Conservation (phyloP, 148 eudicot genomes). For the Silene conica region DNA sequence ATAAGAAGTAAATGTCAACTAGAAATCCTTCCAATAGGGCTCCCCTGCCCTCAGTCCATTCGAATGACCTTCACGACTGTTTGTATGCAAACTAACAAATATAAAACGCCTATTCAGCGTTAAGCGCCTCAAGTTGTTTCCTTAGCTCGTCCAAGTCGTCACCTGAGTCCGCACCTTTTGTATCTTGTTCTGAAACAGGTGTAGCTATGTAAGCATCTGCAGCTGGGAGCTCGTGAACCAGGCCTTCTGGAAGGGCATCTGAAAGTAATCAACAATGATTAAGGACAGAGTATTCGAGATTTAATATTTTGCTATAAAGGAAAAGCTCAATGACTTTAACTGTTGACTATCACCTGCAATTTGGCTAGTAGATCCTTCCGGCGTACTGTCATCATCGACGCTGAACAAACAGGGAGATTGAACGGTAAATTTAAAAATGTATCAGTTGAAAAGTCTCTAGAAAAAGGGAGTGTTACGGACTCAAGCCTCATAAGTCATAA, state of each 20-base stretch:
- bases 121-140: slow-evolving; percentile 80
- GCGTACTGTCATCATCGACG: slow-evolving; percentile 60
- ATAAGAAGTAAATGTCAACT: background rate
- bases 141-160: slow-evolving; percentile 85
- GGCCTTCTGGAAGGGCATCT: slow-evolving; percentile 78
- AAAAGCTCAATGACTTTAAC: background rate
- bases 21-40: background rate
- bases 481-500: too few species aligned
- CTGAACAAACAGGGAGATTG: slow-evolving; percentile 33
- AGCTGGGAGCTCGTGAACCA: slow-evolving; percentile 69
- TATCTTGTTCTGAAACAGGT: slow-evolving; percentile 31
- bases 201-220: slow-evolving; percentile 50
- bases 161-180: slow-evolving; percentile 30
- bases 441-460: background rate
- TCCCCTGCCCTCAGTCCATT: background rate
- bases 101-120: slow-evolving; percentile 21
- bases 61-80: background rate
- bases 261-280: slow-evolving; percentile 10
- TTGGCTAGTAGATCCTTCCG: slow-evolving; percentile 27
- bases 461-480: too few species aligned
- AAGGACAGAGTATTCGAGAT: background rate
- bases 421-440: slow-evolving; percentile 9
- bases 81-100: background rate
- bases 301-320: background rate
- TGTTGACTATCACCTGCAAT: slow-evolving; percentile 42